Base-by-base conservation (phyloP, 2,329 filamentous ascomycete genomes). In the Beauveria rudraprayagi region DNA sequence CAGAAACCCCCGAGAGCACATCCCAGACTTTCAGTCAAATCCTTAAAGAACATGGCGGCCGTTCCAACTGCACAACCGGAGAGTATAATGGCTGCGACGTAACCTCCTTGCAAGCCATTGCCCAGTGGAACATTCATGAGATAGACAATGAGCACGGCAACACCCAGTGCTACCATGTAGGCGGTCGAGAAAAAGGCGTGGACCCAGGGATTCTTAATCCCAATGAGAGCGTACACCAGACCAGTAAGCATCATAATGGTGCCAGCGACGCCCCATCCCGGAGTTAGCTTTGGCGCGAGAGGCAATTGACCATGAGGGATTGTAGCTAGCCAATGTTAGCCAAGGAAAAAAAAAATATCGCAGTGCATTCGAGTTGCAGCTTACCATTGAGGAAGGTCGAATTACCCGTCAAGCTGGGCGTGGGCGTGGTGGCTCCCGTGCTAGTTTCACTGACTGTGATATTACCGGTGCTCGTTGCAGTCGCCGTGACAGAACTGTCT, bases 1-100 rank as follows among this genome's bases (percentile, higher is more conserved):
- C 87, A 91, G 71, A 94, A 96, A 0, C 92, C 92, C 28, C 91
- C 92, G 0, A 96, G 78, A n/a, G 93, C 77, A 70, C 91, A 96
- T 2, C 89, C 91, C n/a, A 96, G 77, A 7, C 83, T 81, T 61
- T 92, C 88, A 0, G 91, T 92, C 50, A 96, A 79, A 67, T 97
- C 92, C 61, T 85, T 83, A 75, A 97, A 96, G 11, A 96, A 79
- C 9, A 92, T 80, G 0, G 91, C 84, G 3, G 87, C 76, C 14
- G 80, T 89, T 17, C 92, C 93, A 22, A 96, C 81, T 24, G 91
- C 79, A 6, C 86, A 70, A 1, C 92, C 91, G 0, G 91, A 87
- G 64, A 91, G 74, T 41, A 90, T 80, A 3, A 83, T 83, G 2
- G 91, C 92, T 7, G 92, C 89, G 41, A 97, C 83, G 71, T 94